Percentiles rank a stretch among this genome's conserved stretches.
Conservation (phyloP, 352 stramenopile genomes). For the Phytophthora pseudosyringae region DNA sequence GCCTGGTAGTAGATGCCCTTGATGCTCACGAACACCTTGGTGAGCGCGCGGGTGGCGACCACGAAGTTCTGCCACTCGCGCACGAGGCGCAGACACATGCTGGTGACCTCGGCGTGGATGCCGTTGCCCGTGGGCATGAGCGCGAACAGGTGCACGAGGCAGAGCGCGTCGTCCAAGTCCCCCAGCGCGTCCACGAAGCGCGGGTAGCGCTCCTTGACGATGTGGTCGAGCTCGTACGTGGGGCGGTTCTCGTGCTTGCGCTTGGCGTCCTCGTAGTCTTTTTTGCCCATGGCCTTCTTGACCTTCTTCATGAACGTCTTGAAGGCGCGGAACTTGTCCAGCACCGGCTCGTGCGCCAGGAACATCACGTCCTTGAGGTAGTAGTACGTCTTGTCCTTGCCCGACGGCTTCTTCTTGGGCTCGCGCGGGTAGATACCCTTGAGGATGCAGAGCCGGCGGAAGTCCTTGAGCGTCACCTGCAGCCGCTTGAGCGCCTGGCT, state of each 20-base stretch:
- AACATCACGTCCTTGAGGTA: conserved; percentile 99
- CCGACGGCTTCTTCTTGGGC: conserved; percentile 93
- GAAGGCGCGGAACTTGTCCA: conserved; percentile 98
- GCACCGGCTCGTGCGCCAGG: conserved; percentile 97
- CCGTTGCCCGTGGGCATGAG: conserved; percentile 92
- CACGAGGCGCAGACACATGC: conserved; percentile 92
- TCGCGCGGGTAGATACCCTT: conserved; percentile 99
- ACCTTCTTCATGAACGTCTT: conserved; percentile 99
- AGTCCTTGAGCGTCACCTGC: conserved; percentile 98
- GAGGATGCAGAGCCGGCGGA: conserved; percentile 98
- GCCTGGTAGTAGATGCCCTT: conserved; percentile 99
- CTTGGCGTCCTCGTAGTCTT: conserved; percentile 81
- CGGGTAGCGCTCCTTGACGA: conserved; percentile 99
- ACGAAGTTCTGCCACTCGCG: conserved; percentile 98
- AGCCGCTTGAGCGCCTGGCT: conserved; percentile 94
- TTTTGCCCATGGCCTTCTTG: conserved; percentile 86
- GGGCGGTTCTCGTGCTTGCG: conserved; percentile 90
- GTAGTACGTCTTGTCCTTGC: conserved; percentile 99
- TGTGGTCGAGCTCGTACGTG: conserved; percentile 97
- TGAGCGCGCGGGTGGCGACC: conserved; percentile 89
- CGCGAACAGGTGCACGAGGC: conserved; percentile 97
- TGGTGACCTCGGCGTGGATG: conserved; percentile 88
- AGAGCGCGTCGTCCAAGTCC: conserved; percentile 99
- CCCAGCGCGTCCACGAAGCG: conserved; percentile 96
- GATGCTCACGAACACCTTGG: conserved; percentile 99